A percentile compares a stretch with the other conserved stretches of the same genome.
These are phyloP conservation scores for Pholiota adiposa DNA, from an alignment of 1,284 basidiomycete species.

Conservation along the genomic window DNA sequence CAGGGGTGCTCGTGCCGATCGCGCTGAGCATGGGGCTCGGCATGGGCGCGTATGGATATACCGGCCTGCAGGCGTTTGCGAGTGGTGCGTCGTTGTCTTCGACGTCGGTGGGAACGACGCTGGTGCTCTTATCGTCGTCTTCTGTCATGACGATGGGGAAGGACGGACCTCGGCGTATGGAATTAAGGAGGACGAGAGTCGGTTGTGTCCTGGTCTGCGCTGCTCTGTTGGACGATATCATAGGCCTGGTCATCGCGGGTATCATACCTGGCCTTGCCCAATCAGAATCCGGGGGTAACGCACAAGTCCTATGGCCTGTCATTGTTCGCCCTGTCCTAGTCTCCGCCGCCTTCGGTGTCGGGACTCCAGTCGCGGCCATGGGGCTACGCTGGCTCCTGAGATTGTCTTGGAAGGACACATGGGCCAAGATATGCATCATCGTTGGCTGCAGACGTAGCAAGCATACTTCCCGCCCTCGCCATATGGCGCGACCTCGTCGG, in stretches of 20 bases:
- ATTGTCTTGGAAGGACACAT: not conserved
- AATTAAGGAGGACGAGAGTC: conserved; percentile 34
- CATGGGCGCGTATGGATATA: conserved; percentile 36
- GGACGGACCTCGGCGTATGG: conserved; percentile 3
- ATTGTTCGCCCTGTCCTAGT: conserved; percentile 41
- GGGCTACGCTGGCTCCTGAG: not conserved
- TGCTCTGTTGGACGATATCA: conserved; percentile 43
- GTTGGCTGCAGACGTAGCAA: not conserved
- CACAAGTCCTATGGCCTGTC: conserved; percentile 29
- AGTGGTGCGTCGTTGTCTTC: conserved; percentile 44
- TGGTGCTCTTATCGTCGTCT: conserved; percentile 37
- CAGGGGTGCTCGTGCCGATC: conserved; percentile 42
- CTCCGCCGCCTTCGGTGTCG: conserved; percentile 39
- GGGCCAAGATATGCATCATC: not conserved
- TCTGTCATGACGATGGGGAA: not conserved
- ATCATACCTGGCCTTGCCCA: conserved; percentile 37
- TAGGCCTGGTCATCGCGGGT: conserved; percentile 41
- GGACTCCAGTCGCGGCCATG: conserved; percentile 29
- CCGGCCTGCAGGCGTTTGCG: conserved; percentile 37
- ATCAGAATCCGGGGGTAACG: conserved; percentile 8
- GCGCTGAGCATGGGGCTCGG: conserved; percentile 38
- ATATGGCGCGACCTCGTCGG: not conserved
- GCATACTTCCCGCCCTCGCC: not conserved
- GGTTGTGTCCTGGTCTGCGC: conserved; percentile 42
- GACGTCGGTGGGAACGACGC: conserved; percentile 44